Evolutionary conservation across 2,329 filamentous ascomycete species (phyloP).

Genomic region (Bipolaris oryzae): DNA sequence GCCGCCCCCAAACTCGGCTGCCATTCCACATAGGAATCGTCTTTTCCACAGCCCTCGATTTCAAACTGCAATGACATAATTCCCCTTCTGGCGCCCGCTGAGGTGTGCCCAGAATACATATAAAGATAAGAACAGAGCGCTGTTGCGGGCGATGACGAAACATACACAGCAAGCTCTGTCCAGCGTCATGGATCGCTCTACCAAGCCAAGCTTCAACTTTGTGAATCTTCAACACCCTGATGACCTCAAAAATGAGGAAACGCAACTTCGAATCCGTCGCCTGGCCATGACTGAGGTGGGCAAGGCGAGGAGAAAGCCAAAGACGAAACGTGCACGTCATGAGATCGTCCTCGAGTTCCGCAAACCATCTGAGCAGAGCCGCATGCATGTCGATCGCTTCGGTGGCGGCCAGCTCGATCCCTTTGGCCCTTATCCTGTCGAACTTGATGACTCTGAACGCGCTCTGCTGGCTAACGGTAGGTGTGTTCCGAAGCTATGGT

Average conservation of each 20-base stretch:
- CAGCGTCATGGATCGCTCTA: constrained; percentile 31
- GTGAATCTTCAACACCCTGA: constrained; percentile 41
- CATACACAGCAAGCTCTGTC: not conserved
- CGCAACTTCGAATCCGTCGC: constrained; percentile 39
- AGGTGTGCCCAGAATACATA: constrained; percentile 2
- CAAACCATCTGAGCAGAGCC: constrained; percentile 10
- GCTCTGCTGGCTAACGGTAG: constrained; percentile 34
- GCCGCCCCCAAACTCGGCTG: constrained; percentile 9
- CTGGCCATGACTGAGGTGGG: constrained; percentile 44
- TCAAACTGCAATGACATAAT: constrained; percentile 15
- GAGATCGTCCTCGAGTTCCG: constrained; percentile 38
- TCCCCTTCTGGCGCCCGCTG: not conserved
- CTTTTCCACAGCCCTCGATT: constrained; percentile 3
- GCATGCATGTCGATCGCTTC: constrained; percentile 24
- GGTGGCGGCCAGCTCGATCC: constrained; percentile 33
- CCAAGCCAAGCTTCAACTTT: constrained; percentile 37
- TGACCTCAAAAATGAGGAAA: constrained; percentile 41
- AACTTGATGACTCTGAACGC: constrained; percentile 31
- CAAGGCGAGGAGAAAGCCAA: constrained; percentile 35
- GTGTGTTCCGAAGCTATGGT: constrained; percentile 5
- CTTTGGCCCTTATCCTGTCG: constrained; percentile 34
- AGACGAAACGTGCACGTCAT: constrained; percentile 32
- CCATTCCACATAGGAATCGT: constrained; percentile 7
- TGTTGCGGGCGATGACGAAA: not conserved
- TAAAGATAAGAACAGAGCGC: not conserved